Conservation (phyloP, 2,329 filamentous ascomycete genomes). For the Trichoderma pleuroti region DNA sequence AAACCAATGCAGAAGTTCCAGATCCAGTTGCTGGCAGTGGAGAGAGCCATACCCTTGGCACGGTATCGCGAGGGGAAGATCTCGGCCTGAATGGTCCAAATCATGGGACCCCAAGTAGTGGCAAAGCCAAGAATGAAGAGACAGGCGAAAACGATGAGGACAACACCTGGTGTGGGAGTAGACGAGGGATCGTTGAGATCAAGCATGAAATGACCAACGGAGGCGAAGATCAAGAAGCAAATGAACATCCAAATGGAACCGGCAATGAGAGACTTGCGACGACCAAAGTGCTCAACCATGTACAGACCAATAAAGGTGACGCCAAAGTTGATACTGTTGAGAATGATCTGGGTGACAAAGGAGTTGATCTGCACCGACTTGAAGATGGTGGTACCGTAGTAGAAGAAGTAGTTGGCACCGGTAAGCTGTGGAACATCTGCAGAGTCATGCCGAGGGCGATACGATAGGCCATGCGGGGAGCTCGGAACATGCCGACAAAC, state of each 20-base stretch:
- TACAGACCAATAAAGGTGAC: constrained; percentile 67
- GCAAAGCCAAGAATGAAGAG: constrained; percentile 64
- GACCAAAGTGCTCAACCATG: constrained; percentile 64
- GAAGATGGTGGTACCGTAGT: constrained; percentile 57
- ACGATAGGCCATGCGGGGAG: constrained; percentile 61
- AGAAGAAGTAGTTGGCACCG: constrained; percentile 65
- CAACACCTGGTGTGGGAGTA: constrained; percentile 48
- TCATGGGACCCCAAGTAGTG: constrained; percentile 63
- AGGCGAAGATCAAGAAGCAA: constrained; percentile 59
- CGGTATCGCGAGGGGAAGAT: constrained; percentile 62
- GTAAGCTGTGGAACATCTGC: constrained; percentile 67
- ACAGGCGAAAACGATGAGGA: constrained; percentile 61
- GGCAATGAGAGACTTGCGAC: constrained; percentile 58
- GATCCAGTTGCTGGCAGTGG: constrained; percentile 61
- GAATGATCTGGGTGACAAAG: constrained; percentile 65
- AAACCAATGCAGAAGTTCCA: constrained; percentile 76
- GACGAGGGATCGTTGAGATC: constrained; percentile 33
- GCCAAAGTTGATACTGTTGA: constrained; percentile 63
- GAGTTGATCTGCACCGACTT: constrained; percentile 49
- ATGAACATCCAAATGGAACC: constrained; percentile 60
- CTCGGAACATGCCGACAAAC: constrained; percentile 59
- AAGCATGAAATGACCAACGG: constrained; percentile 49
- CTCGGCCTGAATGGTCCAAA: constrained; percentile 63
- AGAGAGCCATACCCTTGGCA: constrained; percentile 57
- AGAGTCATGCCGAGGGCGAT: constrained; percentile 57